Base-by-base conservation (phyloP, 1,284 basidiomycete species). In the Tilletia walkeri region DNA sequence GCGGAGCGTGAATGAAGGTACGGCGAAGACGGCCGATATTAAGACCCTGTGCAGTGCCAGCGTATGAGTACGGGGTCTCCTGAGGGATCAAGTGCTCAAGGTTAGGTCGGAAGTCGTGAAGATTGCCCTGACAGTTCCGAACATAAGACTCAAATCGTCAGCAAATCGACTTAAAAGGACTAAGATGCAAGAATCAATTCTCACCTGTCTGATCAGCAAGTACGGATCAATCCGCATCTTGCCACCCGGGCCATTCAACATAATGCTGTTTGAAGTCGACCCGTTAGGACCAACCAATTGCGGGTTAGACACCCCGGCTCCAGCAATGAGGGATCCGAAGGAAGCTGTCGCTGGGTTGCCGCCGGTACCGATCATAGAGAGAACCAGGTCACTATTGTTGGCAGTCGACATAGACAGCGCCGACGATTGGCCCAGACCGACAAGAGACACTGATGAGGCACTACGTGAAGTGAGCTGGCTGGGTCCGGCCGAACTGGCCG, bases 161-260 rank as follows among this genome's bases (percentile, higher is more conserved):
- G 24, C 24, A 30, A 30, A 30, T 30, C 24, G 24, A 30, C 24
- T 30, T 30, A 18, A 70, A 67, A 70, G 38, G 63, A 69, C 48
- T 47, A 49, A 65, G 72, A 65, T 69, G 24, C 30, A 3, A 41
- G 7, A 36, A 41, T 41, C 56, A 61, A 53, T 10, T 70, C 88
- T 80, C 81, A 91, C 81, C 89, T 88, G 18, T 89, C 16, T 89
- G 75, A 98, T 97, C 69, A 96, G 88, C 82, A 91, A 91, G 85
- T 98, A 98, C 1, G 93, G 92, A 82, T 98, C 95, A 50, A 95
- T 88, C 84, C 91, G 93, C 77, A 70, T 87, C 86, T 73, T 88
- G 84, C 67, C 24, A 16, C 59, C 59, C 9, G 59, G 38, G 18
- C 59, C 59, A 30, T 56, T 56, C 24, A 56, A 10, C 16, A 56